Percentiles rank a stretch among this genome's conserved stretches.
Evolutionary conservation across 75 land plant species (phyloP).

Genomic region (Adiantum capillusveneris): DNA sequence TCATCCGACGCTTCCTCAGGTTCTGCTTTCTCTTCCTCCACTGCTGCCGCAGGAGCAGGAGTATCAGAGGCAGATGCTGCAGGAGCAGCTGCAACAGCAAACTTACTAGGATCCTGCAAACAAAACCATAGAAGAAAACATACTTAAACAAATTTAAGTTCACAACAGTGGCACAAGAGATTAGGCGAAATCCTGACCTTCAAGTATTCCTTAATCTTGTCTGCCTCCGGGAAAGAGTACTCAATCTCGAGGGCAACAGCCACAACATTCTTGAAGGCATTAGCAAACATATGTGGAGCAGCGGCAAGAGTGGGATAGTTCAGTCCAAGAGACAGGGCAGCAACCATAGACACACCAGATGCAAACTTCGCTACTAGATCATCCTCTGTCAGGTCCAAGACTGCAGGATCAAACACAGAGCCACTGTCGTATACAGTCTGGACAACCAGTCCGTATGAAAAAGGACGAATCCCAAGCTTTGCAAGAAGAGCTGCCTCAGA

Average conservation of each 20-base stretch:
- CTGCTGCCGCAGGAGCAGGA: no score
- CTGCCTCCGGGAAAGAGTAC: constrained; percentile 14
- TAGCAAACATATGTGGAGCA: constrained; percentile 64
- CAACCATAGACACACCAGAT: constrained; percentile 47
- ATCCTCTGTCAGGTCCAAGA: constrained; percentile 48
- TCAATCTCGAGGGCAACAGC: constrained; percentile 61
- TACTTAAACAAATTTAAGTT: no score
- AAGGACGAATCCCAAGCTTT: constrained; percentile 69
- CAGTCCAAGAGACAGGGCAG: no score
- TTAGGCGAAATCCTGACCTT: no score
- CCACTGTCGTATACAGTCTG: constrained; percentile 65
- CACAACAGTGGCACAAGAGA: no score
- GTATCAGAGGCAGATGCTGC: no score
- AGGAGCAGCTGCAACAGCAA: no score
- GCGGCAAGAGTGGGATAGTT: constrained; percentile 82
- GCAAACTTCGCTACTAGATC: constrained; percentile 39
- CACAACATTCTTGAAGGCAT: constrained; percentile 64
- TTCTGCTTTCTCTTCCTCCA: no score
- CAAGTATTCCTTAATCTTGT: not conserved
- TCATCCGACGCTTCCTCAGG: no score
- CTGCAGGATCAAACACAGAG: constrained; percentile 52
- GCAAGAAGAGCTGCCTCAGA: constrained; percentile 70
- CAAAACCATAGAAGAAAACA: no score
- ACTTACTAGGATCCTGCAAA: no score
- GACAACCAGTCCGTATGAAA: constrained; percentile 71